phyloP scores from a whole-genome alignment of 345 rosid species.

The Physaria fendleri region DNA sequence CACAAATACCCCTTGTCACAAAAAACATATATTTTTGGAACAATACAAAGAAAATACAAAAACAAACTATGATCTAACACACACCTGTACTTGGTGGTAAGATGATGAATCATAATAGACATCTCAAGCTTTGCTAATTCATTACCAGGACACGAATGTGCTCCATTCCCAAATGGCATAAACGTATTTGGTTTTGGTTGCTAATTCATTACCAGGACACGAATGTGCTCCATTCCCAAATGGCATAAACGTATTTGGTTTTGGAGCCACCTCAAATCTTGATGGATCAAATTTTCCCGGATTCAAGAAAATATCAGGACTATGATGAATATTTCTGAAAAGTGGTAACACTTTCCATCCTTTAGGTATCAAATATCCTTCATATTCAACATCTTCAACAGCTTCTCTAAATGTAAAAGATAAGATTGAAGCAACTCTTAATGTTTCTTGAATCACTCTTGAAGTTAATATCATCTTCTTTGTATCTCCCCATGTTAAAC shows the following conservation, averaged over 20 bases:
- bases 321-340: conserved; percentile 85
- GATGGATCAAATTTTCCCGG: conserved; percentile 80
- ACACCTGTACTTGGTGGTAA: conserved; percentile 88
- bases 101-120: conserved; percentile 73
- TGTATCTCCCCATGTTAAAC: conserved; percentile 56
- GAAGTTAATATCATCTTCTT: conserved; percentile 71
- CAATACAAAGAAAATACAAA: too few relatives aligned
- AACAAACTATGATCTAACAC: too few relatives aligned
- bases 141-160: conserved; percentile 87
- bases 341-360: conserved; percentile 95
- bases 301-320: conserved; percentile 52
- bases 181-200: conserved; percentile 82
- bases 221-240: conserved; percentile 85
- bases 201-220: conserved; percentile 87
- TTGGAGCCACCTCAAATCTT: conserved; percentile 84
- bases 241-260: conserved; percentile 85
- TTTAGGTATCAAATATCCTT: conserved; percentile 83
- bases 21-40: too few relatives aligned
- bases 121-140: conserved; percentile 81
- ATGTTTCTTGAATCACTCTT: conserved; percentile 81
- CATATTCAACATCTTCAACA: conserved; percentile 76
- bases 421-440: conserved; percentile 73
- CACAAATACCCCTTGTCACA: too few relatives aligned
- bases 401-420: conserved; percentile 94
- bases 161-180: conserved; percentile 89